These are phyloP conservation scores for Kodamaea nitidulidarum DNA, from an alignment of 805 yeast species.

Conservation along the genomic window DNA sequence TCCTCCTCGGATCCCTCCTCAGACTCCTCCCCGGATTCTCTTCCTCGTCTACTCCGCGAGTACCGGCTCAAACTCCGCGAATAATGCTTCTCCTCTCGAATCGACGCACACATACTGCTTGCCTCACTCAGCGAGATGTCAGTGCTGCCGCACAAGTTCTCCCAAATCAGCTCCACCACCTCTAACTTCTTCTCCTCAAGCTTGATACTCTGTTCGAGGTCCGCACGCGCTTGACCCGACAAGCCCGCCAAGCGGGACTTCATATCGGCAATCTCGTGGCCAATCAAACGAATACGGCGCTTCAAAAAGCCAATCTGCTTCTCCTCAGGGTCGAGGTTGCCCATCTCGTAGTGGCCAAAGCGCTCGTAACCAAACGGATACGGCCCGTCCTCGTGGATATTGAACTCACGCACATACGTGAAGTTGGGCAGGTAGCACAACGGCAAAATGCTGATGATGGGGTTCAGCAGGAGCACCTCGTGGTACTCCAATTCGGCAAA, in stretches of 20 bases:
- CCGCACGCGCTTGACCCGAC: constrained; percentile 20
- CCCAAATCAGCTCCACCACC: constrained; percentile 23
- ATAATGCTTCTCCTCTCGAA: constrained; percentile 8
- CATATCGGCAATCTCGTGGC: constrained; percentile 12
- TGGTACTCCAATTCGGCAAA: constrained; percentile 63
- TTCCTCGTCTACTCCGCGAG: constrained; percentile 21
- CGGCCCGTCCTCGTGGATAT: constrained; percentile 38
- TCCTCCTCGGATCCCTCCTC: background rate
- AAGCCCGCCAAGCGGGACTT: constrained; percentile 12
- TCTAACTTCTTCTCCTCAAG: constrained; percentile 18
- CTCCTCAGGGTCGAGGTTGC: constrained; percentile 48
- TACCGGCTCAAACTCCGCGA: constrained; percentile 24
- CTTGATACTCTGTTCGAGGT: constrained; percentile 16
- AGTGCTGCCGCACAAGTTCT: constrained; percentile 12
- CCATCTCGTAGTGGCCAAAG: constrained; percentile 65
- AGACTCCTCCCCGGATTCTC: background rate
- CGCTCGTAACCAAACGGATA: constrained; percentile 60
- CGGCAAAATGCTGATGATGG: constrained; percentile 44
- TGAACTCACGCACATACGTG: constrained; percentile 55
- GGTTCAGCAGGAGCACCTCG: constrained; percentile 37
- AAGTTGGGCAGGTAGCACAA: constrained; percentile 54
- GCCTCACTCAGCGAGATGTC: constrained; percentile 2
- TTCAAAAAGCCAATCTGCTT: constrained; percentile 47
- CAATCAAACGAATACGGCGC: constrained; percentile 14
- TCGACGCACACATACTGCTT: background rate